A percentile compares a stretch with the other conserved stretches of the same genome.
phyloP scores from a whole-genome alignment of 2,329 filamentous ascomycete species.

The Cercospora berteroae region DNA sequence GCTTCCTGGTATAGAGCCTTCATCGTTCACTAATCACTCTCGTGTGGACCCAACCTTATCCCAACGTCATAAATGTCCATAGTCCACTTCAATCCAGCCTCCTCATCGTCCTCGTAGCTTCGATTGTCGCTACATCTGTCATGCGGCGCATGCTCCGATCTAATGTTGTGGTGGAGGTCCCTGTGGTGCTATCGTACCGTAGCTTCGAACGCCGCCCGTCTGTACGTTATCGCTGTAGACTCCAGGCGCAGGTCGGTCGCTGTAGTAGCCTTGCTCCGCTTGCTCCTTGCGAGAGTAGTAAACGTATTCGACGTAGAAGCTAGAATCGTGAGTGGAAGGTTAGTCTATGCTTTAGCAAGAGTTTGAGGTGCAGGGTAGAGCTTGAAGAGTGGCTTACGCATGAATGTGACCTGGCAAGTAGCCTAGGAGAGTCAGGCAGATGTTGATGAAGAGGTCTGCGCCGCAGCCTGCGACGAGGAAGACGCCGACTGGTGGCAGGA shows the following conservation, averaged over 20 bases:
- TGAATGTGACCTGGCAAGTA: conserved; percentile 72
- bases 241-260: conserved; percentile 59
- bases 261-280: conserved; percentile 56
- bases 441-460: conserved; percentile 47
- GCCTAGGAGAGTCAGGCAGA: conserved; percentile 48
- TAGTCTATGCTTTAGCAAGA: neutral
- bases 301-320: conserved; percentile 76
- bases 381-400: conserved; percentile 34
- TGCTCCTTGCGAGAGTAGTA: conserved; percentile 74
- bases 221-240: conserved; percentile 73
- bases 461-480: conserved; percentile 51
- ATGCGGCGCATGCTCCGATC: neutral
- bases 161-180: neutral
- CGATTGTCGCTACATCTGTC: neutral
- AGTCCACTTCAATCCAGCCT: neutral
- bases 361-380: neutral
- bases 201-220: conserved; percentile 54
- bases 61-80: neutral
- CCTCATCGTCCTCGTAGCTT: neutral
- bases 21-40: neutral
- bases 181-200: conserved; percentile 31
- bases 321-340: neutral
- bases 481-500: conserved; percentile 45
- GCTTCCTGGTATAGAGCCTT: neutral
- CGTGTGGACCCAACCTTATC: neutral